Evolutionary conservation across 768 basidiomycete genomes (phyloP), one percentile per base, ranked within the genome.

Genomic region (Podaxis carcinomalis): DNA sequence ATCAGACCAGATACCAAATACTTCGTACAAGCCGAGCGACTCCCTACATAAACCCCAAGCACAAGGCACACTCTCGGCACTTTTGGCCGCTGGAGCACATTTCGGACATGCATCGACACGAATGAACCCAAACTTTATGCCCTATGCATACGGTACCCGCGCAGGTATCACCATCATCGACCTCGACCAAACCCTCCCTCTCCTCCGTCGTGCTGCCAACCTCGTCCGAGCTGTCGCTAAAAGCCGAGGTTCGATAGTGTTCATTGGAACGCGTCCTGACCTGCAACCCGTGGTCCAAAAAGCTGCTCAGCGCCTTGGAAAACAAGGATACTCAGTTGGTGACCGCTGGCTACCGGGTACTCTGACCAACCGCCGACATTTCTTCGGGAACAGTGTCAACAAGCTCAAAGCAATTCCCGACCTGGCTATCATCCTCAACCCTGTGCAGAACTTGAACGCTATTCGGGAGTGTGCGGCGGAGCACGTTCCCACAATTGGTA

Each of bases 261-360:
- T 98, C 69, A 87, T 98, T 47, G 95, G 96, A 62, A 94, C 93
- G 2, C 85, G 90, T 59, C 79, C 90, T 57, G 89, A 93, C 74
- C 79, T 94, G 55, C 82, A 87, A 63, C 82, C 85, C 23, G 76
- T 89, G 19, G 87, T 95, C 28, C 81, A 85, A 65, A 87, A 87
- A 67, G 92, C 95, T 13, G 89, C 93, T 5, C 83, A 85, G 65
- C 86, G 92, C 44, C 72, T 98, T 62, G 94, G 87, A 25, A 68
- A 78, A 44, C 92, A 92, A 70, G 95, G 89, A 0, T 98, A 84
- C 75, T 85, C 90, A 63, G 87, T 97, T 53, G 88, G 87, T 14
- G 90, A 93, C 59, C 81, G 89, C 70, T 99, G 97, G 97, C 78
- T 95, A 39, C 92, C 96, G 1, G 97, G 97, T n/a, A 92, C 91